Percentiles rank a stretch among this genome's conserved stretches.
These are phyloP conservation scores for Carex cristatella DNA, from an alignment of 176 grass and related monocot genomes.

Conservation along the genomic window DNA sequence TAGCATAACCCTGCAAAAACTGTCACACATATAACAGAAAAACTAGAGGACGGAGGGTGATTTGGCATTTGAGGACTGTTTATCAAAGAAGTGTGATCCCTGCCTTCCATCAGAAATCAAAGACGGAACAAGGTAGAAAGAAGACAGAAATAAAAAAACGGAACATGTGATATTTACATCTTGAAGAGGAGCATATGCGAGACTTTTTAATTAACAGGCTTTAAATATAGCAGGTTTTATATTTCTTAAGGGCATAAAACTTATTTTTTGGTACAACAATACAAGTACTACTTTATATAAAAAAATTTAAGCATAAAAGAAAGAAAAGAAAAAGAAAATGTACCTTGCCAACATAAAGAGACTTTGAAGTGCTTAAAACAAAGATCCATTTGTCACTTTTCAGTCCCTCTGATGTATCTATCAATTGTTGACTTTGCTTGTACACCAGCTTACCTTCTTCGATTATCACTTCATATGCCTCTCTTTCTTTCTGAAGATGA, in stretches of 20 bases:
- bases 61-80: neutral
- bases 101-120: too few species aligned
- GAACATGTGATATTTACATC: neutral
- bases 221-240: neutral
- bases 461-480: conserved; percentile 61
- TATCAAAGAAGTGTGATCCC: too few species aligned
- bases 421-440: conserved; percentile 54
- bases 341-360: conserved; percentile 71
- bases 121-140: too few species aligned
- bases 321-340: neutral
- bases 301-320: neutral
- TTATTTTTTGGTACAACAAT: neutral
- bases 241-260: neutral
- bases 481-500: conserved; percentile 79
- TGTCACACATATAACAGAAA: neutral
- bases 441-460: conserved; percentile 62
- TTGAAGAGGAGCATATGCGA: neutral
- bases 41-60: neutral
- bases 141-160: too few species aligned
- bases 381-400: conserved; percentile 89
- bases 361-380: conserved; percentile 76
- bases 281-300: neutral
- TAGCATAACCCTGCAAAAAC: neutral
- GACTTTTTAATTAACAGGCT: neutral
- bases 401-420: conserved; percentile 49